Base-by-base conservation (phyloP, 441 rosid species). In the Pelargonium cotyledonis region DNA sequence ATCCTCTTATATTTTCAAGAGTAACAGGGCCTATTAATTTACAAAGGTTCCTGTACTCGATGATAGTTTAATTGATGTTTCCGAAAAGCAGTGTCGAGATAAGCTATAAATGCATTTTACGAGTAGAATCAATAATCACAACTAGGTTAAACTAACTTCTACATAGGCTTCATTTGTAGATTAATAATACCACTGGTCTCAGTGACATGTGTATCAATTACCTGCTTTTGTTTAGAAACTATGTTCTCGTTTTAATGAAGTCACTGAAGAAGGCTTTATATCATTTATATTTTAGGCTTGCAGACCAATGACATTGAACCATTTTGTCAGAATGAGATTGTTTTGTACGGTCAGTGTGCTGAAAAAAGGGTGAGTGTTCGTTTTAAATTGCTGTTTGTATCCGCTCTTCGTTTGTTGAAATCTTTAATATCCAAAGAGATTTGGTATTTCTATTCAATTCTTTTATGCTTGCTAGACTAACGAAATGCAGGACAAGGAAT, bases 251-350 rank as follows among this genome's bases (percentile, higher is more conserved):
- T 16, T 53, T 53, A 9, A 51, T 14, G 2, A 16, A 53, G 57
- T 6, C 60, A 53, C 15, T 21, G 23, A 53, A 53, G 21, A 53
- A 53, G 60, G 60, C 7, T 53, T 53, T 6, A 53, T 53, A 53
- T 53, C n/a, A 21, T 68, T 58, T 77, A 21, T 72, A 51, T 47
- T 72, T 66, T 66, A 89, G 99, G 98, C 73, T 82, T 95, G 84
- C 98, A 92, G 74, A 80, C 90, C 80, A 86, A 92, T 74, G 94
- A 87, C 68, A 89, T 88, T 14, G 98, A 95, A 75, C 97, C 98
- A 16, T 95, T 95, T 80, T 90, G 96, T 74, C 97, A 91, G 82
- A 97, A 95, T 55, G 96, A 95, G 84, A 83, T 95, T 76, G 92
- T 82, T 73, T 68, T 95, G 71, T 95, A 87, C 77, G 71, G 79